Evolutionary conservation across 1,284 basidiomycete genomes (phyloP), one percentile per base, ranked within the genome.

Genomic region (Ustilago nuda): DNA sequence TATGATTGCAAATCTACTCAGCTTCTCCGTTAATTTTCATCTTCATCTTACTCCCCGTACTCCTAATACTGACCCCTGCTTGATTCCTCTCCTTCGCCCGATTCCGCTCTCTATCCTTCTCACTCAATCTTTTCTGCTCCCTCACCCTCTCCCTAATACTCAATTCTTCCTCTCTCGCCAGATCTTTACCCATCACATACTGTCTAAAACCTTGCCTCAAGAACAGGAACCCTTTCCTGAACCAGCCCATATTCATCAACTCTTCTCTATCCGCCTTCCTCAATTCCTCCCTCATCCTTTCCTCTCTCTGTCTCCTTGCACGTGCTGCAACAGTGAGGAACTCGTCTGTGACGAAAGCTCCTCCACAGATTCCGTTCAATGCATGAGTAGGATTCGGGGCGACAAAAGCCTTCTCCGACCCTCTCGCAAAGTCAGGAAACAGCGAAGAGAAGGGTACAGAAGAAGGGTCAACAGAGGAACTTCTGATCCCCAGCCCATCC

Each of bases 201-300:
- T 70, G 66, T 12, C 63, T 53, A 36, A 76, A 76, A 0, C 74
- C 74, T 9, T 50, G 43, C 1, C 61, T 33, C 13, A 76, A n/a
- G n/a, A 72, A 66, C 36, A 76, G 55, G 33, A 76, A 70, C 2
- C 74, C 74, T 35, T 68, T 72, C 4, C 57, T 57, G 50, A 76
- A 76, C 74, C 74, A 76, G 27, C 74, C 74, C 74, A 69, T 72
- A 23, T 72, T 70, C 74, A 76, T 76, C 15, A 76, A 46, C 51
- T 76, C 74, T 19, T 66, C 32, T 55, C 72, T 60, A 43, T 72
- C 57, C 39, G 61, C 55, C 45, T 52, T 17, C 1, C 74, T 55
- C 27, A 69, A 35, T 17, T 76, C 63, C 33, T 76, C 70, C 30
- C 62, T 52, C 33, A 72, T 27, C 11, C 66, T 39, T 37, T 72